Base-by-base conservation (phyloP, 805 yeast species). In the Metschnikowia vanudenii region DNA sequence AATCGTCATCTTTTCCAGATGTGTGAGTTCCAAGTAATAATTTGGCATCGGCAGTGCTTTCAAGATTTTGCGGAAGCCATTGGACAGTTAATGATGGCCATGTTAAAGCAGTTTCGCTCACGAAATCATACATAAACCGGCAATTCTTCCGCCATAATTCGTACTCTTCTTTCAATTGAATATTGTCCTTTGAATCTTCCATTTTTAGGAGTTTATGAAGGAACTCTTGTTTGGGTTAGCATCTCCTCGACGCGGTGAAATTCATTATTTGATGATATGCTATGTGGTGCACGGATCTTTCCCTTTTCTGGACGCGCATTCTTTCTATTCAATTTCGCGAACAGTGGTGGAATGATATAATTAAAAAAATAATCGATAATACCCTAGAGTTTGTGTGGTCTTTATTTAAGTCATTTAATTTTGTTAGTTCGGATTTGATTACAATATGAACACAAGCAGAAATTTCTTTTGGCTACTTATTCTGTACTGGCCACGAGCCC, bases 11-110 rank as follows among this genome's bases (percentile, higher is more conserved):
- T 42, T 78, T 82, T 4, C 84, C 88, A 1, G 87, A 79, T 0
- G 92, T 84, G 58, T 85, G 88, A 0, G 95, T 85, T 3, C 91
- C 89, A 17, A 86, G 59, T 9, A 86, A 57, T 46, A 87, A 55
- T 43, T 78, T 75, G 51, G 85, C 76, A 20, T 74, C 73, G 11
- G 73, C 66, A 5, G 66, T 45, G 17, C 48, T 58, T 22, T 43
- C 54, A 7, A 48, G 39, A 51, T 59, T 53, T 24, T 68, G 69
- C 0, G 90, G 91, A 7, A 84, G 62, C 91, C 94, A 87, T 63
- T 87, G 88, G 4, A 85, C 75, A 1, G 92, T 83, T 41, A 87
- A 69, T 2, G 91, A 82, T 1, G 96, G 95, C 95, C 95, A 87
- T 11, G 83, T 79, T 37, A 87, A 67, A 2, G 85, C 88, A 0